Base-by-base conservation (phyloP, 2,329 filamentous ascomycete species). In the Hypoxylon sp. region DNA sequence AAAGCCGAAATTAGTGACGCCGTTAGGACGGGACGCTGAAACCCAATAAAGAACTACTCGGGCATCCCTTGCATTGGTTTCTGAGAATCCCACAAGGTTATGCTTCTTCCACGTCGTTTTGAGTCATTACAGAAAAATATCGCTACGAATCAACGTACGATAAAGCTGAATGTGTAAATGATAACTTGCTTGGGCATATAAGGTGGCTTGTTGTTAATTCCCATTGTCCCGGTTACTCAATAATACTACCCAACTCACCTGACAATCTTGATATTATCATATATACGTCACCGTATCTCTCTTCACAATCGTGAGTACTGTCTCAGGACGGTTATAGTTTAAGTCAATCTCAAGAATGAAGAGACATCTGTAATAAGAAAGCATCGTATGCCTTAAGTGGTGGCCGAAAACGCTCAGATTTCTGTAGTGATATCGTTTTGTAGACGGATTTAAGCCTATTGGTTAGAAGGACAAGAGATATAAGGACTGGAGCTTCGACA, bases 401-500 rank as follows among this genome's bases (percentile, higher is more conserved):
- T n/a, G n/a, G n/a, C n/a, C n/a, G n/a, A n/a, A n/a, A n/a, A n/a
- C n/a, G n/a, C n/a, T n/a, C n/a, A n/a, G n/a, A n/a, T n/a, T n/a
- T n/a, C n/a, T n/a, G n/a, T n/a, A n/a, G n/a, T n/a, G n/a, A n/a
- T n/a, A n/a, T n/a, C n/a, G n/a, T n/a, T n/a, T n/a, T n/a, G n/a
- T n/a, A n/a, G n/a, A n/a, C n/a, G n/a, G n/a, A n/a, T n/a, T n/a
- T n/a, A n/a, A n/a, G n/a, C n/a, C n/a, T n/a, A 66, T 40, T 71
- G 66, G 65, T 8, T 43, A 11, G 55, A 42, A 2, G 62, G 69
- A 7, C 63, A 61, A n/a, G 36, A 5, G 68, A 69, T 27, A 67
- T 71, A 27, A 59, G n/a, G n/a, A n/a, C n/a, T n/a, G 59, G 34
- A 68, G 69, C 0, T 69, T 69, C 3, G 68, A 71, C 47, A 65